These are phyloP conservation scores for Pseudogymnoascus sp. DNA, from an alignment of 2,329 filamentous ascomycete species.

Conservation along the genomic window DNA sequence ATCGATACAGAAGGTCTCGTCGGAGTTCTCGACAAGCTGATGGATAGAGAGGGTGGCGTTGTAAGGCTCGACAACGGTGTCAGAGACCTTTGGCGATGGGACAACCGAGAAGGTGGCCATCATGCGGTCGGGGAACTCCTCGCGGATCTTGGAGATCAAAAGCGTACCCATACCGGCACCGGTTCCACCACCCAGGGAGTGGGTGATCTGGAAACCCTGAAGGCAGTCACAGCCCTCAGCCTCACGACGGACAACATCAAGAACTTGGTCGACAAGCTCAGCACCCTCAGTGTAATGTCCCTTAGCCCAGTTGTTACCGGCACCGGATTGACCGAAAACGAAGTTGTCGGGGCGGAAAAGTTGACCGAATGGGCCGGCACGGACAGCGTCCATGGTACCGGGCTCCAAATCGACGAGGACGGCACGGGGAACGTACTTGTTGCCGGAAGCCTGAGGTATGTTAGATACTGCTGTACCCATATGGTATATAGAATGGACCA, in stretches of 20 bases:
- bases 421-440: constrained; percentile 99
- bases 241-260: constrained; percentile 97
- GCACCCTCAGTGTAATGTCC: constrained; percentile 99
- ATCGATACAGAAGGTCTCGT: constrained; percentile 99
- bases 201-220: constrained; percentile 99
- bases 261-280: constrained; percentile 94
- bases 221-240: constrained; percentile 99
- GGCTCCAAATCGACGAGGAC: constrained; percentile 99
- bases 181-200: constrained; percentile 99
- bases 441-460: constrained; percentile 66
- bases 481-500: constrained; percentile 12
- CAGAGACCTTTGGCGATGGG: constrained; percentile 97
- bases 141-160: constrained; percentile 99
- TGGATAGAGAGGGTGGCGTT: constrained; percentile 98
- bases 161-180: constrained; percentile 99
- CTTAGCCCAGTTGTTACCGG: constrained; percentile 99
- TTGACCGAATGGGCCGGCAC: constrained; percentile 94
- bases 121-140: constrained; percentile 99
- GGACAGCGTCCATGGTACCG: constrained; percentile 99
- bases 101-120: constrained; percentile 99
- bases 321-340: constrained; percentile 98
- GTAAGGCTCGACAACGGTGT: constrained; percentile 99
- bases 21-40: constrained; percentile 99
- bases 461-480: constrained; percentile 21
- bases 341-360: constrained; percentile 99